phyloP scores from a whole-genome alignment of 108 stramenopile species.

The Skeletonema tropicum region DNA sequence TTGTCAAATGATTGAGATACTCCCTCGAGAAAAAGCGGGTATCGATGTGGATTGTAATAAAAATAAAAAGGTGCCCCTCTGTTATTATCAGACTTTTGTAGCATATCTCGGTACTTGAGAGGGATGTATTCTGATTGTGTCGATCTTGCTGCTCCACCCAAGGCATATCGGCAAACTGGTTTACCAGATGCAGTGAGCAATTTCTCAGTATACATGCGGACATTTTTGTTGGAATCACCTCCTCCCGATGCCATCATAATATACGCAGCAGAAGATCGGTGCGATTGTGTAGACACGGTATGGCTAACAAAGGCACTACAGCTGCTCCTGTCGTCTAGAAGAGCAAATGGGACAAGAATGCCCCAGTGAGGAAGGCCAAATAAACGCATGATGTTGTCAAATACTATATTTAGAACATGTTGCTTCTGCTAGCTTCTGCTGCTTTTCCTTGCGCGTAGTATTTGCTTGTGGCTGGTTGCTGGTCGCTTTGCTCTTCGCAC shows the following conservation, averaged over 20 bases:
- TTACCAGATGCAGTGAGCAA: constrained; percentile 27
- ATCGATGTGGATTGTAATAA: constrained; percentile 53
- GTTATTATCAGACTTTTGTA: constrained; percentile 4
- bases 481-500: too few relatives aligned
- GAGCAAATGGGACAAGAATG: not conserved
- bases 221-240: not conserved
- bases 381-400: too few relatives aligned
- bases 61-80: constrained; percentile 44
- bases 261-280: not conserved
- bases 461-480: too few relatives aligned
- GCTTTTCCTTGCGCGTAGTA: too few relatives aligned
- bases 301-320: not conserved
- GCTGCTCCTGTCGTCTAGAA: not conserved
- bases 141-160: constrained; percentile 45
- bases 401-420: too few relatives aligned
- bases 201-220: constrained; percentile 7
- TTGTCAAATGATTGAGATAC: constrained; percentile 9
- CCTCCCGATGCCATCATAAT: not conserved
- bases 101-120: constrained; percentile 18
- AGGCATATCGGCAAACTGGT: constrained; percentile 43
- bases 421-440: too few relatives aligned
- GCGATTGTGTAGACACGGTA: not conserved
- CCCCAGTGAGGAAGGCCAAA: not conserved
- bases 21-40: constrained; percentile 41
- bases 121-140: constrained; percentile 29